phyloP scores from a whole-genome alignment of 2,329 filamentous ascomycete species.

The Onygenales sp. region DNA sequence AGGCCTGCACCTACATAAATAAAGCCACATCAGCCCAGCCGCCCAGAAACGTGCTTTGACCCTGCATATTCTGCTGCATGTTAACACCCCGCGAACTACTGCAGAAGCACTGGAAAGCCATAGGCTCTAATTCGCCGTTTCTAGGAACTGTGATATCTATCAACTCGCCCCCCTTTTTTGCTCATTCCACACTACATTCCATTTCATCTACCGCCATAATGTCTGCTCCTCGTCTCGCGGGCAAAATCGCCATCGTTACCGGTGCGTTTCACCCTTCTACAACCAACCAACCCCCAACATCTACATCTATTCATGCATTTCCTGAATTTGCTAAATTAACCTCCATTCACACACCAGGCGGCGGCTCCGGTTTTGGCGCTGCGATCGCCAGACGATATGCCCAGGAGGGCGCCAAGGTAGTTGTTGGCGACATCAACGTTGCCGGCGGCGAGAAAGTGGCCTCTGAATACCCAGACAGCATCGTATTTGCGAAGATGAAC shows the following conservation, averaged over 20 bases:
- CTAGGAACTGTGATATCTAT: too few relatives aligned
- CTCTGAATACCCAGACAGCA: constrained; percentile 18
- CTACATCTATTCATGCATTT: background rate
- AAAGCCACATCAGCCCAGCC: too few relatives aligned
- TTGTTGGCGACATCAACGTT: constrained; percentile 33
- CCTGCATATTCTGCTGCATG: too few relatives aligned
- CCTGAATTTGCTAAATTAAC: background rate
- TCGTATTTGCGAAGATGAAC: constrained; percentile 26
- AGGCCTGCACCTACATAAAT: too few relatives aligned
- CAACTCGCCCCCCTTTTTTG: background rate
- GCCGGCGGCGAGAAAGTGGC: constrained; percentile 24
- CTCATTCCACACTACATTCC: background rate
- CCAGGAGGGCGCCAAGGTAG: constrained; percentile 32
- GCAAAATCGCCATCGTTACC: constrained; percentile 38
- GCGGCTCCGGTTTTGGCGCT: constrained; percentile 34
- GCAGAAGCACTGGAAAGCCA: too few relatives aligned
- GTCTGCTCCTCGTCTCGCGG: constrained; percentile 26
- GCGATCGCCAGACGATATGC: constrained; percentile 31
- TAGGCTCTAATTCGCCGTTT: too few relatives aligned
- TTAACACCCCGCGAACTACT: too few relatives aligned
- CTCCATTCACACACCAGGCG: constrained; percentile 17
- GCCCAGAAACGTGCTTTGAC: too few relatives aligned
- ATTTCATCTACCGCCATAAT: constrained; percentile 4
- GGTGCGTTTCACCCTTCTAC: constrained; percentile 19
- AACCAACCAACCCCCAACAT: background rate